Evolutionary conservation across 306 rosid genomes (phyloP), one percentile per base, ranked within the genome.

Genomic region (Trifolium repens): DNA sequence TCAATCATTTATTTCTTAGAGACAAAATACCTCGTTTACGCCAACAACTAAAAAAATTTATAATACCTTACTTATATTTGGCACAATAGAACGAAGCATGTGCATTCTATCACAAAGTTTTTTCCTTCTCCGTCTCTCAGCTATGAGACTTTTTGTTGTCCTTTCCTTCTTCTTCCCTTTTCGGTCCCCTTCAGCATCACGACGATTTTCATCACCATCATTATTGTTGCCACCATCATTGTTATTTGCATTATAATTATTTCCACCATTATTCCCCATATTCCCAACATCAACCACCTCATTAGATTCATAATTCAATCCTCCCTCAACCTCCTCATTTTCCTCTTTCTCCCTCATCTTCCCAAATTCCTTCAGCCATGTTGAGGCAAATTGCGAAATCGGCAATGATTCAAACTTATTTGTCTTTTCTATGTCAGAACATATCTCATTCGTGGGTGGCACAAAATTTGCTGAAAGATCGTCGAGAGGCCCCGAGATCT

Each of bases 41-140:
- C 0, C 4, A 30, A 30, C 4, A 30, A 30, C 3, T 17, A 17
- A 2, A 30, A 30, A 30, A 30, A 3, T 43, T 5, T 19, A 4
- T 22, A 17, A 79, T 84, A 96, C 99, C 94, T 96, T 96, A 86
- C 93, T 92, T 61, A 94, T 94, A 76, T 90, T 94, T 1, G 99
- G 99, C 55, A 94, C 99, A 57, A 92, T 88, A 37, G 99, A 92
- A 83, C 99, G 85, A 60, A 94, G 96, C 91, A 85, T 89, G 80
- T 94, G 90, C 75, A 94, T 81, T 78, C 93, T 83, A 80, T 94
- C 99, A 74, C 87, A 87, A 37, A 94, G 96, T 78, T 92, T 94
- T 90, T 94, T 88, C 82, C 99, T 76, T 9, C 99, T 90, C 57
- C 96, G 85, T 82, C 93, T 85, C 87, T 94, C 99, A 0, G 96